Conservation (phyloP, 345 rosid genomes). For the Citrus mangshanensis region DNA sequence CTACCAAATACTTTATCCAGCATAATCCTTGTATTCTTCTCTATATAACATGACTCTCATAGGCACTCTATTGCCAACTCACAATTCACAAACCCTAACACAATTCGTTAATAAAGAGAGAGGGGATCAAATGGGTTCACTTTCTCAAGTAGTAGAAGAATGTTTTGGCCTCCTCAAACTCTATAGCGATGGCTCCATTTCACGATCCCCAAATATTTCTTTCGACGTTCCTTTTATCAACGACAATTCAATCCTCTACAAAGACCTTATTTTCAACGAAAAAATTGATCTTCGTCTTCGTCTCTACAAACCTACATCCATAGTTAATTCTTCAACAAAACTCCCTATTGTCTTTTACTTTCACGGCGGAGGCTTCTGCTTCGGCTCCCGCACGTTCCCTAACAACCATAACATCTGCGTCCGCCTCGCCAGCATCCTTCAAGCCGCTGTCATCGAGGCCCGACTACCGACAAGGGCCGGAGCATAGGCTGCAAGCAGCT, state of each 20-base stretch:
- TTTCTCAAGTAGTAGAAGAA: slow-evolving; percentile 30
- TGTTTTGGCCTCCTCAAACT: slow-evolving; percentile 31
- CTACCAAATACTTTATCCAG: too few species aligned
- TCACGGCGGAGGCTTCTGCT: slow-evolving; percentile 52
- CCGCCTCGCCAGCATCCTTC: slow-evolving; percentile 28
- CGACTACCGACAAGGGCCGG: slow-evolving; percentile 45
- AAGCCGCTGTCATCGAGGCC: slow-evolving; percentile 38
- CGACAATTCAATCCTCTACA: background rate
- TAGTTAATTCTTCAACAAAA: background rate
- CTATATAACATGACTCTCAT: background rate
- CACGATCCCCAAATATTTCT: slow-evolving; percentile 1
- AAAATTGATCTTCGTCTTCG: slow-evolving; percentile 17
- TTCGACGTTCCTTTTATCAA: background rate
- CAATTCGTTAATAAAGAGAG: too few species aligned
- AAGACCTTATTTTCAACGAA: slow-evolving; percentile 13
- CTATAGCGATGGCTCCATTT: slow-evolving; percentile 25
- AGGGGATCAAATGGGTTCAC: slow-evolving; percentile 16
- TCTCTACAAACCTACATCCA: slow-evolving; percentile 12
- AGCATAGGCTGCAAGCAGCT: slow-evolving; percentile 45
- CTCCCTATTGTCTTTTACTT: slow-evolving; percentile 15
- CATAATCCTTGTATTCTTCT: background rate
- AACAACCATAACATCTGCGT: slow-evolving; percentile 39
- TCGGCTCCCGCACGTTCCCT: slow-evolving; percentile 40
- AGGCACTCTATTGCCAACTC: too few species aligned
- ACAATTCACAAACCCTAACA: too few species aligned